phyloP scores from a whole-genome alignment of 257 asterid species.

The Penstemon newberryi region DNA sequence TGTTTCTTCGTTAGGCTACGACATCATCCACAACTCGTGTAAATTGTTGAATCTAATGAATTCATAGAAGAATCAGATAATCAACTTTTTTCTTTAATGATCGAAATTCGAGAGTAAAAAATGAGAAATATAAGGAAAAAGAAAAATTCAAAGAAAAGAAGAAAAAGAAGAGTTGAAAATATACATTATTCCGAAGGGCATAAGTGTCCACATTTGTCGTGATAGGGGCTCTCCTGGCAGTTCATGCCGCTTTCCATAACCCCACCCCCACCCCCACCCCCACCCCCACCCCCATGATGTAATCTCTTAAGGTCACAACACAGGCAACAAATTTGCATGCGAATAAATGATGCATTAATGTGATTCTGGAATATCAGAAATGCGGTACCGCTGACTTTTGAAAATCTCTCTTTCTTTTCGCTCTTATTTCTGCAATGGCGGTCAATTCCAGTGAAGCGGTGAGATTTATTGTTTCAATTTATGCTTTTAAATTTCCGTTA shows the following conservation, averaged over 20 bases:
- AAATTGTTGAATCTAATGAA: no score
- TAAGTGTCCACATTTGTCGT: background rate
- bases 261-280: no score
- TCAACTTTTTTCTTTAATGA: no score
- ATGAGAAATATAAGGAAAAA: no score
- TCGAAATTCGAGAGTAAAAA: no score
- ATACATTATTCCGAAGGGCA: no score
- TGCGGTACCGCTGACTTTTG: background rate
- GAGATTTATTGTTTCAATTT: background rate
- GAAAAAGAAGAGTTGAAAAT: no score
- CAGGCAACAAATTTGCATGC: conserved; percentile 6
- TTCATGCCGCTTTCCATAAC: conserved; percentile 3
- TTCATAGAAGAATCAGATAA: no score
- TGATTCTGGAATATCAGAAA: conserved; percentile 22
- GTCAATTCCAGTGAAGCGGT: conserved; percentile 52
- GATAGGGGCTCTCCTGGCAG: conserved; percentile 41
- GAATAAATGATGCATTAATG: background rate
- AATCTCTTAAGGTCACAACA: background rate
- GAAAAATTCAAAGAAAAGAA: no score
- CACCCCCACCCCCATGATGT: background rate
- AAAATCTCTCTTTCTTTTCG: conserved; percentile 13
- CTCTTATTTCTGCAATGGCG: conserved; percentile 40
- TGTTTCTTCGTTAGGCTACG: no score
- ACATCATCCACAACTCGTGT: no score
- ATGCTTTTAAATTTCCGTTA: no score